These are phyloP conservation scores for Metarhizium rileyi DNA, from an alignment of 2,329 filamentous ascomycete species.

Conservation along the genomic window DNA sequence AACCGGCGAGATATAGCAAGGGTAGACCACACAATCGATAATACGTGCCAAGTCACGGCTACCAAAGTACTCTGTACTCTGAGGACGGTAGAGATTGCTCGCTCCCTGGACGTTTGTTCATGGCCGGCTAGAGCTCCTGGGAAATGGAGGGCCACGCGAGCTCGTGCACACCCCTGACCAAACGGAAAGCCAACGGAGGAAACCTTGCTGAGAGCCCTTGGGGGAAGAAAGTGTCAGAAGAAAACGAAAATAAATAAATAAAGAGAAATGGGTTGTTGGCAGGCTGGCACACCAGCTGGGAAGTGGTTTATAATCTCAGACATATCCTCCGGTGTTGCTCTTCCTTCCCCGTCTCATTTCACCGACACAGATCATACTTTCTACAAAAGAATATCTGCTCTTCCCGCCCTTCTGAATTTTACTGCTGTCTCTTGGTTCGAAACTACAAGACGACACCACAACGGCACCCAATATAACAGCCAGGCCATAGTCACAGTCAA, in stretches of 20 bases:
- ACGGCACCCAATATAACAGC: not conserved
- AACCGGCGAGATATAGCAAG: not conserved
- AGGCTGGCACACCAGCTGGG: conserved; percentile 1
- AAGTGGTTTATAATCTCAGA: conserved; percentile 11
- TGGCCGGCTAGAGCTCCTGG: not conserved
- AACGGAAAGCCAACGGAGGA: conserved; percentile 2
- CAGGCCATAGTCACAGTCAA: not conserved
- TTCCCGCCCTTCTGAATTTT: too few species aligned
- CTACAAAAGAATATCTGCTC: not conserved
- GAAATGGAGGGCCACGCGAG: conserved; percentile 13
- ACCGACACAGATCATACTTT: not conserved
- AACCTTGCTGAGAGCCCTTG: not conserved
- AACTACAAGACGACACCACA: not conserved
- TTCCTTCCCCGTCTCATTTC: not conserved
- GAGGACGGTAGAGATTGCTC: conserved; percentile 1
- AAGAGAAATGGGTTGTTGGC: conserved; percentile 2
- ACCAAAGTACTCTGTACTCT: not conserved
- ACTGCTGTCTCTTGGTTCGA: not conserved
- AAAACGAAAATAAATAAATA: conserved; percentile 1
- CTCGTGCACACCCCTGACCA: conserved; percentile 7
- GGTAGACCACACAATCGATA: conserved; percentile 4
- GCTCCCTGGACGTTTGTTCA: not conserved
- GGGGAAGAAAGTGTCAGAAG: not conserved
- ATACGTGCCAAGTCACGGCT: not conserved
- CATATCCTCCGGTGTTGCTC: conserved; percentile 8